Conservation (phyloP, 768 basidiomycete species). For the Pisolithus orientalis region DNA sequence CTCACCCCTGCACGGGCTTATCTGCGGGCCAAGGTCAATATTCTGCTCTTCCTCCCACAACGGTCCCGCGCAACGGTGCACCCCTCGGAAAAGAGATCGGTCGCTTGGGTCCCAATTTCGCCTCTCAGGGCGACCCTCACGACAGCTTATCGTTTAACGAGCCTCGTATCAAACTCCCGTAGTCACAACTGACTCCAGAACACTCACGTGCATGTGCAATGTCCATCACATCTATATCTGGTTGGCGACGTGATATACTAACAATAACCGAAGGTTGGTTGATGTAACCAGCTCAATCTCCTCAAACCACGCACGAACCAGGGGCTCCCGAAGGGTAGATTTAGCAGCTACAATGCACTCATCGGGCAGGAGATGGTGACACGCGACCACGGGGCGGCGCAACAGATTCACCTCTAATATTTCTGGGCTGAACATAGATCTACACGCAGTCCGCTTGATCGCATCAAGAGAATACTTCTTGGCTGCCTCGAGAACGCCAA, state of each 20-base stretch:
- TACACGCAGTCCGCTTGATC: slow-evolving; percentile 12
- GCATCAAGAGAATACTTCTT: slow-evolving; percentile 10
- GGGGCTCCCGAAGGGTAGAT: slow-evolving; percentile 22
- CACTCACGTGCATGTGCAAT: slow-evolving; percentile 34
- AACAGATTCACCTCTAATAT: slow-evolving; percentile 18
- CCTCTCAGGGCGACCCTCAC: slow-evolving; percentile 25
- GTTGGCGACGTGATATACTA: slow-evolving; percentile 23
- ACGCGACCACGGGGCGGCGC: slow-evolving; percentile 26
- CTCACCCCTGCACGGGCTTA: slow-evolving; percentile 78
- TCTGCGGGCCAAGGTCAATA: slow-evolving; percentile 70
- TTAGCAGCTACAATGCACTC: slow-evolving; percentile 25
- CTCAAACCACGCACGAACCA: slow-evolving; percentile 15
- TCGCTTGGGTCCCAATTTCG: slow-evolving; percentile 54
- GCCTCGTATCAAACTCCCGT: slow-evolving; percentile 51
- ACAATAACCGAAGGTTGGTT: slow-evolving; percentile 18
- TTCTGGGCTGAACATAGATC: slow-evolving; percentile 13
- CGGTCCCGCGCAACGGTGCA: slow-evolving; percentile 25
- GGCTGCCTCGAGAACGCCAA: slow-evolving; percentile 9
- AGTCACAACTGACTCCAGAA: slow-evolving; percentile 36
- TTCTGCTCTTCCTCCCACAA: slow-evolving; percentile 17
- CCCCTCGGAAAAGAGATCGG: slow-evolving; percentile 52
- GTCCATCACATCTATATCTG: slow-evolving; percentile 20
- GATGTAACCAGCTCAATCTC: slow-evolving; percentile 24
- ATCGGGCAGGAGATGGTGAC: slow-evolving; percentile 13
- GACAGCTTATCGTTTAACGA: slow-evolving; percentile 37